Conservation (phyloP, 2,329 filamentous ascomycete genomes). For the Fusarium udum region DNA sequence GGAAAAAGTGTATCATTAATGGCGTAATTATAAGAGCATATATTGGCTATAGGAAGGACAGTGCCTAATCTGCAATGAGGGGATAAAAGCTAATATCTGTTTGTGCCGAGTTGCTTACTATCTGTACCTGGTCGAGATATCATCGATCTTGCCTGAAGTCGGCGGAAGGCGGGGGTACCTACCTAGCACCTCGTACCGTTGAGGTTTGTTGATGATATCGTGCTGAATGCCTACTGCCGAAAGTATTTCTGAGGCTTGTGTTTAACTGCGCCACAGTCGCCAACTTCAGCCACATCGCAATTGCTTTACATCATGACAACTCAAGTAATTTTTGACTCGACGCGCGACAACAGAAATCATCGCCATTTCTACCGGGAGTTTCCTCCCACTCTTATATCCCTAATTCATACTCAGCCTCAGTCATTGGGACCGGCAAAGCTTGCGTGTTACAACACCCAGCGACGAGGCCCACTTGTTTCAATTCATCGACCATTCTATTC, state of each 20-base stretch:
- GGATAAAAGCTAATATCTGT: not conserved
- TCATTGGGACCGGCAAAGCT: not conserved
- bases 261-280: not conserved
- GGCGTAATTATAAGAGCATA: not conserved
- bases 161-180: too few relatives aligned
- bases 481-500: not conserved
- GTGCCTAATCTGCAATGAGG: not conserved
- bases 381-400: too few relatives aligned
- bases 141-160: not conserved
- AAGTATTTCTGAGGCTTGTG: constrained; percentile 3
- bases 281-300: constrained; percentile 29
- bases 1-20: not conserved
- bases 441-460: too few relatives aligned
- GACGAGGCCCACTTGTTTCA: not conserved
- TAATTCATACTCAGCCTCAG: not conserved
- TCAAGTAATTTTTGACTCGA: not conserved
- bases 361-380: not conserved
- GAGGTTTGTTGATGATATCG: not conserved
- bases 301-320: not conserved
- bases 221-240: not conserved
- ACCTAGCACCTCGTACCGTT: too few relatives aligned
- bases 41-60: not conserved
- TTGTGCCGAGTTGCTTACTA: not conserved
- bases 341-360: not conserved
- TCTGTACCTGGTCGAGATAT: not conserved